These are phyloP conservation scores for Pyracantha coccinea DNA, from an alignment of 331 rosid genomes.

Conservation along the genomic window DNA sequence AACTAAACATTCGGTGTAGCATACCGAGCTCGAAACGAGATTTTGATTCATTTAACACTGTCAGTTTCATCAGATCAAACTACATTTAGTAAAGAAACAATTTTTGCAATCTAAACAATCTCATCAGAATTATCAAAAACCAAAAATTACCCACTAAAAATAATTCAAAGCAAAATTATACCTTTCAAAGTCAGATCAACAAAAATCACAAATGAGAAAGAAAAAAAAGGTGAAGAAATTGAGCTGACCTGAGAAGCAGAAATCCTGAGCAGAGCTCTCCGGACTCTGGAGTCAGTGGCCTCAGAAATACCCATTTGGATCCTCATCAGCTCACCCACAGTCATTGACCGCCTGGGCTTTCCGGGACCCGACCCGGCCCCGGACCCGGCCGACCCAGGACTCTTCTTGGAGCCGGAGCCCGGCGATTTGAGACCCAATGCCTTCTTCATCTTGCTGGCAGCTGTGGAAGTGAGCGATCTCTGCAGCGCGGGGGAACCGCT, in stretches of 20 bases:
- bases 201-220: background rate
- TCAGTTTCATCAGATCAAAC: constrained; percentile 11
- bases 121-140: background rate
- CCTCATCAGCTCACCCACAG: constrained; percentile 92
- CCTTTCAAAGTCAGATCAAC: background rate
- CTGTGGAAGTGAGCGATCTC: constrained; percentile 90
- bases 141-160: background rate
- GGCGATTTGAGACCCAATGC: constrained; percentile 92
- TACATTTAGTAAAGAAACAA: background rate
- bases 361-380: constrained; percentile 36
- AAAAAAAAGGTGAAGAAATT: background rate
- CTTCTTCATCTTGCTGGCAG: constrained; percentile 96
- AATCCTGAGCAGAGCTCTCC: constrained; percentile 80
- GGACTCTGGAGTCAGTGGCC: constrained; percentile 67
- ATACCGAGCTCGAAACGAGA: background rate
- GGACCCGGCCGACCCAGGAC: constrained; percentile 46
- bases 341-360: constrained; percentile 59
- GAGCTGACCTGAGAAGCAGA: constrained; percentile 77
- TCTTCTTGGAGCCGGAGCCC: constrained; percentile 73
- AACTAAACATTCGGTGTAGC: background rate
- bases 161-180: background rate
- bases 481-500: constrained; percentile 44
- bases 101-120: background rate
- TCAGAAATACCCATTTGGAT: constrained; percentile 87
- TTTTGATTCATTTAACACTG: background rate